Evolutionary conservation across 306 rosid species (phyloP).

Genomic region (Quercus gilva): DNA sequence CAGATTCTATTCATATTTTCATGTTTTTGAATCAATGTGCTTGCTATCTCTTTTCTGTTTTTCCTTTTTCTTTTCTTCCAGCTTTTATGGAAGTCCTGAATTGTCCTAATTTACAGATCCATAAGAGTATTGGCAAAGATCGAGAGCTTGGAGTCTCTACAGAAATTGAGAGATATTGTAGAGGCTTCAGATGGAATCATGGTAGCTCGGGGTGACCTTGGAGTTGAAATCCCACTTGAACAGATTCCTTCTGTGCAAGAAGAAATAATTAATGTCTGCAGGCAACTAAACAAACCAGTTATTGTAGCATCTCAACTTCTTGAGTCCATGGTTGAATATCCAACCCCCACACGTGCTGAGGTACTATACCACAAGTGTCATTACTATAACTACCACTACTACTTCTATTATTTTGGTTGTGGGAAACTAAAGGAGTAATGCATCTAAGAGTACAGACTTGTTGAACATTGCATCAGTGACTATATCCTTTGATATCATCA

Average conservation of each 20-base stretch:
- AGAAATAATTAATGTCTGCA: constrained; percentile 56
- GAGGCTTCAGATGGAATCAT: constrained; percentile 87
- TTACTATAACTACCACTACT: background rate
- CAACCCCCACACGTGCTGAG: constrained; percentile 98
- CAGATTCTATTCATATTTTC: background rate
- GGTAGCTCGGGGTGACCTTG: constrained; percentile 92
- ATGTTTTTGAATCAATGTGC: background rate
- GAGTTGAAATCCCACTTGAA: constrained; percentile 89
- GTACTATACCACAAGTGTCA: constrained; percentile 26
- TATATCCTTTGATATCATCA: constrained; percentile 27
- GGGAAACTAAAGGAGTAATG: background rate
- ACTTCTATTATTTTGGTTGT: background rate
- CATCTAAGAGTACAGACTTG: background rate
- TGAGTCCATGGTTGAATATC: constrained; percentile 91
- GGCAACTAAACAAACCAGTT: constrained; percentile 87
- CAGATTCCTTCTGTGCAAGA: constrained; percentile 81
- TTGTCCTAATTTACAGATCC: constrained; percentile 43
- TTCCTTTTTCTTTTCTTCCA: background rate
- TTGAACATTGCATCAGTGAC: background rate
- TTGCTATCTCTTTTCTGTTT: background rate
- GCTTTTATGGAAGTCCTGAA: background rate
- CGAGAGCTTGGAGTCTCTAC: constrained; percentile 83
- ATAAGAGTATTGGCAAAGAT: constrained; percentile 75
- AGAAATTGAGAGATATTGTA: constrained; percentile 65
- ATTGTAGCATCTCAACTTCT: constrained; percentile 95